Percentiles rank a stretch among this genome's conserved stretches.
Conservation (phyloP, 2,329 filamentous ascomycete species). For the Mycosphaerella arachidis region DNA sequence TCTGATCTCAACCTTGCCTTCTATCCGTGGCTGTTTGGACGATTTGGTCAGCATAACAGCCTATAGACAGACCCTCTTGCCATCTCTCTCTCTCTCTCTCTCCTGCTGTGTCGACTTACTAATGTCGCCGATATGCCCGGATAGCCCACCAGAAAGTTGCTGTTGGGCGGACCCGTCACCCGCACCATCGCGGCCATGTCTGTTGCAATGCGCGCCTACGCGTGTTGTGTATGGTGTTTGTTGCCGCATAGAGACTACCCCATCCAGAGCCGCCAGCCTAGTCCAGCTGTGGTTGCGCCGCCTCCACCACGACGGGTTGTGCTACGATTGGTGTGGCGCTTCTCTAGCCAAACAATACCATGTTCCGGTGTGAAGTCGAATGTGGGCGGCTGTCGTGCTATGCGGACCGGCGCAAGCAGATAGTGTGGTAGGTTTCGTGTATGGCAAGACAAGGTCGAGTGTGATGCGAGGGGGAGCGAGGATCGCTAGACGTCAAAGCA, state of each 20-base stretch:
- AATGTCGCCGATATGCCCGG: constrained; percentile 95
- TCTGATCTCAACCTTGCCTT: constrained; percentile 95
- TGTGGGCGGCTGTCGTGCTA: neutral
- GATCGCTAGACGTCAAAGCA: neutral
- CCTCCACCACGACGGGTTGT: neutral
- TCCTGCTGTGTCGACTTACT: constrained; percentile 54
- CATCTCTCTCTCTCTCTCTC: neutral
- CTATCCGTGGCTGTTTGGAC: constrained; percentile 73
- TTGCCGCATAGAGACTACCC: constrained; percentile 18
- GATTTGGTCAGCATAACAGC: constrained; percentile 7
- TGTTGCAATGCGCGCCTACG: constrained; percentile 11
- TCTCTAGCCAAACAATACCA: neutral
- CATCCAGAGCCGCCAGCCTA: neutral
- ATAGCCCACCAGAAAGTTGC: constrained; percentile 93
- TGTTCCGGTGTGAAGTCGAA: neutral
- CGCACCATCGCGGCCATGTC: constrained; percentile 72
- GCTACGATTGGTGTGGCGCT: neutral
- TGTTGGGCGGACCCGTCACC: constrained; percentile 95
- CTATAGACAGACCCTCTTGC: neutral
- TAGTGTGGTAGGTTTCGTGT: neutral
- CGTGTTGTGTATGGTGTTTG: constrained; percentile 5
- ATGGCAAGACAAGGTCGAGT: neutral
- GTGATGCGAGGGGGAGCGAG: neutral
- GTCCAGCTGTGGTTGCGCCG: neutral
- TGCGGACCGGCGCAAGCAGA: neutral